Evolutionary conservation across 352 stramenopile species (phyloP).

Genomic region (Pythium biforme): DNA sequence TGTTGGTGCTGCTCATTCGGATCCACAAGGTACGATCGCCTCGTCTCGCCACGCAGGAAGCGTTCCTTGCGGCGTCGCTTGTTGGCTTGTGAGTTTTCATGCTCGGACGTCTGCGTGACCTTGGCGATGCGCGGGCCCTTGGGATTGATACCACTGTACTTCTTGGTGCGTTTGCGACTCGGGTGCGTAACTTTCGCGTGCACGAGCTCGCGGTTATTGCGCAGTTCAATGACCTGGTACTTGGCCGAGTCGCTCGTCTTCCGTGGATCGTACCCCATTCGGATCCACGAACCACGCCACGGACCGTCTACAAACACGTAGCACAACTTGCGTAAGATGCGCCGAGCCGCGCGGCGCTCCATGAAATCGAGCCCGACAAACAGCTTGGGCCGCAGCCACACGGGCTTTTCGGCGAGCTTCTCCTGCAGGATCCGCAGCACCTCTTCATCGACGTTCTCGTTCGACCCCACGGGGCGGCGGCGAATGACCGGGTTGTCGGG

Average conservation of each 20-base stretch:
- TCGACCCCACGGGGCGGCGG: conserved; percentile 51
- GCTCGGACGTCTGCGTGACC: conserved; percentile 66
- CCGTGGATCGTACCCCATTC: conserved; percentile 78
- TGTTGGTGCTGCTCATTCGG: conserved; percentile 21
- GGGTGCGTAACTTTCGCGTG: conserved; percentile 75
- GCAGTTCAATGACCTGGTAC: conserved; percentile 79
- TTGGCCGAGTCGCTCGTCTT: conserved; percentile 39
- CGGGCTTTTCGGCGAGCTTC: conserved; percentile 63
- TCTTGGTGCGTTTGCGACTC: conserved; percentile 65
- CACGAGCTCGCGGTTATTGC: conserved; percentile 80
- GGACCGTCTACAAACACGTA: conserved; percentile 85
- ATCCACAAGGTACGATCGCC: conserved; percentile 59
- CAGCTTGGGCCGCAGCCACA: conserved; percentile 73
- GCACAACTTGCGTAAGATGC: conserved; percentile 67
- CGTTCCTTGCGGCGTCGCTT: conserved; percentile 70
- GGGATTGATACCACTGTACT: conserved; percentile 52
- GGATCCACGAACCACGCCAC: conserved; percentile 80
- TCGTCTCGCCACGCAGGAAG: conserved; percentile 60
- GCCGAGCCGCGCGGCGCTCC: conserved; percentile 58
- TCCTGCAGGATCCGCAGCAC: conserved; percentile 55
- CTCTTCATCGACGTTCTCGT: conserved; percentile 58
- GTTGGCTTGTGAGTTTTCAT: conserved; percentile 58
- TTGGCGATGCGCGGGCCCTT: conserved; percentile 74
- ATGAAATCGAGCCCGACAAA: conserved; percentile 62
- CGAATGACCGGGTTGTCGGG: conserved; percentile 47